phyloP scores from a whole-genome alignment of 2,329 filamentous ascomycete genomes.

The Fusarium nisikadoi region DNA sequence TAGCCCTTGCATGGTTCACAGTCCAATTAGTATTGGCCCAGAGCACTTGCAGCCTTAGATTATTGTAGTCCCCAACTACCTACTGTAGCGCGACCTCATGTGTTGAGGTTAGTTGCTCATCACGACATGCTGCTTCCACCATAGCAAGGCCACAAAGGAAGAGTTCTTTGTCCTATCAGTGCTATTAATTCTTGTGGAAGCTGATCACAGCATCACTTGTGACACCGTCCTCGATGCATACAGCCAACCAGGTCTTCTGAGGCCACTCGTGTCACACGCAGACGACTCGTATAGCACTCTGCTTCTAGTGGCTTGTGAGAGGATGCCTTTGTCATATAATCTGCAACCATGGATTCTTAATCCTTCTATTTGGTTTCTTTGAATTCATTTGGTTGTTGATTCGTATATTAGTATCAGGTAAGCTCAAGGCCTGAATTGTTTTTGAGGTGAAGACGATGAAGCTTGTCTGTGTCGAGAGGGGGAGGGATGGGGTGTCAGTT shows the following conservation, averaged over 20 bases:
- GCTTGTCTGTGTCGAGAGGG: background rate
- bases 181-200: background rate
- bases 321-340: background rate
- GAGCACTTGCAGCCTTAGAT: background rate
- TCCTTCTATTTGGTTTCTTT: background rate
- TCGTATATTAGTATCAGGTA: background rate
- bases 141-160: background rate
- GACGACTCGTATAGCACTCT: slow-evolving; percentile 15
- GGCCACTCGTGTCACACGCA: slow-evolving; percentile 3
- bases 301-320: slow-evolving; percentile 7
- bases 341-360: background rate
- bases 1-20: background rate
- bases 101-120: background rate
- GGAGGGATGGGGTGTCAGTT: background rate
- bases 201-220: background rate
- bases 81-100: background rate
- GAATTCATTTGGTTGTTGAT: background rate
- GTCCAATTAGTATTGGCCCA: background rate
- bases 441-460: background rate
- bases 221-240: slow-evolving; percentile 5
- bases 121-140: background rate
- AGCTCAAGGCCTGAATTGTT: background rate
- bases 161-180: background rate
- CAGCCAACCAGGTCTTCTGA: slow-evolving; percentile 9
- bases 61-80: background rate